A percentile compares a stretch with the other conserved stretches of the same genome.
phyloP scores from a whole-genome alignment of 495 filamentous ascomycete species.

The Xylaria sp. region DNA sequence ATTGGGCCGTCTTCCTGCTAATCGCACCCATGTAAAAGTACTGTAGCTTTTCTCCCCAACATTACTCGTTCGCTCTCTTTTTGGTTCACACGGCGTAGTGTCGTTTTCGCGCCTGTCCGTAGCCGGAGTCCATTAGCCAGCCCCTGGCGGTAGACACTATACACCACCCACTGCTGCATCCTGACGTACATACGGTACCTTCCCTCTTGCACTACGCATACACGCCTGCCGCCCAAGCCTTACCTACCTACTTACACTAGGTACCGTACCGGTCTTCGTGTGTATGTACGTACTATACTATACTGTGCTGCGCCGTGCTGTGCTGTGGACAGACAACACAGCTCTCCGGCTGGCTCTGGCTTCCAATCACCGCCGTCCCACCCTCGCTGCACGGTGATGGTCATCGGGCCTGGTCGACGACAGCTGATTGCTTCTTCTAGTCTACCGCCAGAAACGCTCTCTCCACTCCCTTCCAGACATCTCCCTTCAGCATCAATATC shows the following conservation, averaged over 20 bases:
- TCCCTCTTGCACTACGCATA: slow-evolving; percentile 2
- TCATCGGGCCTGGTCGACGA: slow-evolving; percentile 25
- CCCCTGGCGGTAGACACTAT: background rate
- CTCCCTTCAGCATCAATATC: slow-evolving; percentile 40
- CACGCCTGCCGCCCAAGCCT: background rate
- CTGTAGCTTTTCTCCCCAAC: slow-evolving; percentile 1
- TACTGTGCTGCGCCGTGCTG: no score
- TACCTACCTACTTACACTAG: background rate
- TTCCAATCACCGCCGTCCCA: slow-evolving; percentile 17
- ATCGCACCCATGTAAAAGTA: slow-evolving; percentile 17
- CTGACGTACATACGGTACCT: background rate
- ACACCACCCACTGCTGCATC: no score
- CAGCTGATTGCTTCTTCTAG: slow-evolving; percentile 30
- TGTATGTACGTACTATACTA: slow-evolving; percentile 20
- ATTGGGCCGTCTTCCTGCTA: background rate
- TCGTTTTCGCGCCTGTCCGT: slow-evolving; percentile 1
- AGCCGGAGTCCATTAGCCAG: slow-evolving; percentile 16
- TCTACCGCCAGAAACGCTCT: slow-evolving; percentile 25
- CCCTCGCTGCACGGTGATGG: slow-evolving; percentile 26
- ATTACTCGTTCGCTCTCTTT: slow-evolving; percentile 12
- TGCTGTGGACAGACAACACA: no score
- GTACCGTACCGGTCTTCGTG: background rate
- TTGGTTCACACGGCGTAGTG: slow-evolving; percentile 3
- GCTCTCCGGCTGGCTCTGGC: no score
- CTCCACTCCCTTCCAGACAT: slow-evolving; percentile 40